These are phyloP conservation scores for Patellaria atrata DNA, from an alignment of 495 filamentous ascomycete genomes.

Conservation along the genomic window DNA sequence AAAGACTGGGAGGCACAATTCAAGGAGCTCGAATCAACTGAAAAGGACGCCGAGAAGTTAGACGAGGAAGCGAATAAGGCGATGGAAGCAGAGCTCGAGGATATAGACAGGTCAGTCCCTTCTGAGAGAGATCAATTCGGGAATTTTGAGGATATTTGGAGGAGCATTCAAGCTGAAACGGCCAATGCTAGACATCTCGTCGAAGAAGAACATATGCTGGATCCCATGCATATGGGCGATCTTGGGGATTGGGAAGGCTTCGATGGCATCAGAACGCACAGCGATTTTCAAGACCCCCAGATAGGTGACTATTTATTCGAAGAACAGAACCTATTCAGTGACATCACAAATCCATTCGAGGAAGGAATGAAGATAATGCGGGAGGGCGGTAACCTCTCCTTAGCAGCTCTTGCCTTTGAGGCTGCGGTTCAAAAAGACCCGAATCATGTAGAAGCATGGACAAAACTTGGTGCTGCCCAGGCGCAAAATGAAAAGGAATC, in stretches of 20 bases:
- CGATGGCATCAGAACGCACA: conserved; percentile 42
- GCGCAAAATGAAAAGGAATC: conserved; percentile 98
- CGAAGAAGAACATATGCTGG: conserved; percentile 45
- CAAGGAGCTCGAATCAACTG: conserved; percentile 57
- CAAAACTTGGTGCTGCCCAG: conserved; percentile 75
- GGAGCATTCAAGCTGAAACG: conserved; percentile 70
- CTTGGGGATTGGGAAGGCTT: conserved; percentile 60
- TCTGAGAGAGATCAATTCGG: conserved; percentile 41
- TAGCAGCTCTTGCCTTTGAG: conserved; percentile 94
- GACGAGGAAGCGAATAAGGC: conserved; percentile 61
- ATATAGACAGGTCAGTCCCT: conserved; percentile 71
- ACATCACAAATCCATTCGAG: conserved; percentile 64
- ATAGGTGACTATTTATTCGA: conserved; percentile 90
- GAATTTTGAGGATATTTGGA: conserved; percentile 84
- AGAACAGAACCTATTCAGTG: conserved; percentile 74
- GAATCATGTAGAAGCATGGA: conserved; percentile 82
- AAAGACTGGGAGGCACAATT: conserved; percentile 94
- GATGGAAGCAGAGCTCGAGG: conserved; percentile 79
- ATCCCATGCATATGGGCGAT: conserved; percentile 48
- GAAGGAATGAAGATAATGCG: conserved; percentile 85
- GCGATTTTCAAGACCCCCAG: conserved; percentile 46
- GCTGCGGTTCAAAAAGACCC: conserved; percentile 83
- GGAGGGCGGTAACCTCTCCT: conserved; percentile 81
- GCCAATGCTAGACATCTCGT: conserved; percentile 53
- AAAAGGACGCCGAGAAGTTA: conserved; percentile 32